Conservation (phyloP, 768 basidiomycete species). For the Tephrocybe sp. region DNA sequence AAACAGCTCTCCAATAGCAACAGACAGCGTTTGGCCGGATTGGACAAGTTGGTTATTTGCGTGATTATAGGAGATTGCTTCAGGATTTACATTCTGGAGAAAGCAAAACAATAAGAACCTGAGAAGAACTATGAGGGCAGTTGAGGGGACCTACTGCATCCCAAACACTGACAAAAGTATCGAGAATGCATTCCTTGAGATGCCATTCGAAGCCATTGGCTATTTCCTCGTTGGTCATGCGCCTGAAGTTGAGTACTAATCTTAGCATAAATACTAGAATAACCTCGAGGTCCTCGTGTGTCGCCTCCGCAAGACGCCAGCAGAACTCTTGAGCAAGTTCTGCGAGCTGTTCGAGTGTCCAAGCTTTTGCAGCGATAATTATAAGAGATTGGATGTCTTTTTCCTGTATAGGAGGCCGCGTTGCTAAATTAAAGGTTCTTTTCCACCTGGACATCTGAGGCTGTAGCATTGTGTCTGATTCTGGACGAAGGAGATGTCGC, state of each 20-base stretch:
- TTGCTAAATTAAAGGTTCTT: conserved; percentile 14
- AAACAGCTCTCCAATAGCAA: conserved; percentile 15
- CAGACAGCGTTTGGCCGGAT: conserved; percentile 12
- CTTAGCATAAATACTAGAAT: conserved; percentile 10
- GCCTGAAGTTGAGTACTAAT: conserved; percentile 11
- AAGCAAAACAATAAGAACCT: not conserved
- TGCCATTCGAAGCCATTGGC: conserved; percentile 18
- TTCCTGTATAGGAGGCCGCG: conserved; percentile 1
- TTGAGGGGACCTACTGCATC: conserved; percentile 17
- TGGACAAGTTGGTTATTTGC: conserved; percentile 1
- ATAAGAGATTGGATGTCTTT: conserved; percentile 15
- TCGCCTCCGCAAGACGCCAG: conserved; percentile 16
- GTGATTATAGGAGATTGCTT: conserved; percentile 16
- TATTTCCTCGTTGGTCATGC: conserved; percentile 12
- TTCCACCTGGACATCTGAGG: conserved; percentile 15
- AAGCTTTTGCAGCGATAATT: conserved; percentile 10
- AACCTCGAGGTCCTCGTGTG: conserved; percentile 3
- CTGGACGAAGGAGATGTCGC: conserved; percentile 15
- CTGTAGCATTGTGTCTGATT: conserved; percentile 2
- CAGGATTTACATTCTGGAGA: conserved; percentile 10
- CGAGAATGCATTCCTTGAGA: conserved; percentile 16
- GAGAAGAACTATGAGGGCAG: not conserved
- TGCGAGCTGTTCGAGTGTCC: conserved; percentile 16
- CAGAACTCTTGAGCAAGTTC: conserved; percentile 19
- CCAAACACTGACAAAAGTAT: conserved; percentile 21